Evolutionary conservation across 169 alveolate species (phyloP).

Genomic region (Eimeria tenella): DNA sequence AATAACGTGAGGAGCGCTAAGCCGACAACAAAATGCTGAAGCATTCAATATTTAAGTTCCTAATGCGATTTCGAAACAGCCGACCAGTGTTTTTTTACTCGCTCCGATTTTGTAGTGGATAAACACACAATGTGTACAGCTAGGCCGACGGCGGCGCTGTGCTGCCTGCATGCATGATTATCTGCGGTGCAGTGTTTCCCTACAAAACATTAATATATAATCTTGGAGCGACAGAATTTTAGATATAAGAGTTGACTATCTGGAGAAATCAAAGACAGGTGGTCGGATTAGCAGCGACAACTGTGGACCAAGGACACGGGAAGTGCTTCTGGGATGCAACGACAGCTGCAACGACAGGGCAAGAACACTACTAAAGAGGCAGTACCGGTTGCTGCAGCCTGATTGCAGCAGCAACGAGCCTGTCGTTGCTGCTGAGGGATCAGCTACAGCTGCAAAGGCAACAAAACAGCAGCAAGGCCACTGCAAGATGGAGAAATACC

Average conservation of each 20-base stretch:
- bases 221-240: background rate
- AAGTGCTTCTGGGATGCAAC: background rate
- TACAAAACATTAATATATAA: no score
- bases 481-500: conserved; percentile 77
- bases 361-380: background rate
- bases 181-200: no score
- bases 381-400: background rate
- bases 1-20: no score
- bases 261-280: background rate
- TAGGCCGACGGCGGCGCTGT: no score
- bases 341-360: background rate
- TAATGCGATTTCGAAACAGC: no score
- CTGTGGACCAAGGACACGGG: no score
- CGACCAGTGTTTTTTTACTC: no score
- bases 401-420: conserved; percentile 29
- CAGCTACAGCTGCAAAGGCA: background rate
- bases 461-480: background rate
- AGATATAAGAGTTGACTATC: background rate
- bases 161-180: no score
- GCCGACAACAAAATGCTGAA: no score
- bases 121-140: no score
- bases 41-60: no score
- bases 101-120: no score
- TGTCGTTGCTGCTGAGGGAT: conserved; percentile 24
- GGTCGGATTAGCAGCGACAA: background rate